phyloP scores from a whole-genome alignment of 202 grass and related monocot species.

The Brachypodium distachyon region DNA sequence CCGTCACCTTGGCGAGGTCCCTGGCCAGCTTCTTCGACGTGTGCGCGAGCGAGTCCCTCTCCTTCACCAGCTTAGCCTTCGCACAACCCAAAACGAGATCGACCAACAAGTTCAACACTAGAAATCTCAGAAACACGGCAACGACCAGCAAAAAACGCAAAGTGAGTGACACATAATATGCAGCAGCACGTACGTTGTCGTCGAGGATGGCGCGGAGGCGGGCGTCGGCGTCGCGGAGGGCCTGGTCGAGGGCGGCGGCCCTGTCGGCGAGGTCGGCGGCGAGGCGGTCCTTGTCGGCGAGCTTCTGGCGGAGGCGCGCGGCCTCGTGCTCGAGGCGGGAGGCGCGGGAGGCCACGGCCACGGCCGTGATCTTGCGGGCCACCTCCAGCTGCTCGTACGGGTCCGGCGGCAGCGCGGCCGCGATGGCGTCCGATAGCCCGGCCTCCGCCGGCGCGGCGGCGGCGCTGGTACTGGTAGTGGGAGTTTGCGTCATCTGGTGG shows the following conservation, averaged over 20 bases:
- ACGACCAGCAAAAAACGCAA: background rate
- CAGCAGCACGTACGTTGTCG: conserved; percentile 54
- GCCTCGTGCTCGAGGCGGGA: conserved; percentile 69
- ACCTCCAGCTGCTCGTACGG: conserved; percentile 93
- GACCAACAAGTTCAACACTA: background rate
- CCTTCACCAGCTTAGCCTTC: conserved; percentile 67
- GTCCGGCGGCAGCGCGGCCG: conserved; percentile 65
- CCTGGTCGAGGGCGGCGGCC: conserved; percentile 40
- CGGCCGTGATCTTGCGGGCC: conserved; percentile 76
- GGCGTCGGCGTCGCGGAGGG: conserved; percentile 52
- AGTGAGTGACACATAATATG: no score
- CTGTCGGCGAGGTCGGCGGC: conserved; percentile 47
- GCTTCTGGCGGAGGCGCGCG: conserved; percentile 36
- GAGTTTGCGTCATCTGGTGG: conserved; percentile 30
- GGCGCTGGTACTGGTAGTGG: background rate
- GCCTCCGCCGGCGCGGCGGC: background rate
- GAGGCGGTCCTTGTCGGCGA: conserved; percentile 57
- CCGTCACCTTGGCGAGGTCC: conserved; percentile 65
- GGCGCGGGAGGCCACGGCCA: conserved; percentile 61
- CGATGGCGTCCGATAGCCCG: conserved; percentile 63
- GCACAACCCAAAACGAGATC: background rate
- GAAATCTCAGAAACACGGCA: background rate
- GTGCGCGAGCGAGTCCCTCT: conserved; percentile 65
- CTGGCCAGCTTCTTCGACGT: conserved; percentile 75
- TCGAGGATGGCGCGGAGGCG: conserved; percentile 41